Evolutionary conservation across 805 yeast species (phyloP).

Genomic region (Yarrowia porcina): DNA sequence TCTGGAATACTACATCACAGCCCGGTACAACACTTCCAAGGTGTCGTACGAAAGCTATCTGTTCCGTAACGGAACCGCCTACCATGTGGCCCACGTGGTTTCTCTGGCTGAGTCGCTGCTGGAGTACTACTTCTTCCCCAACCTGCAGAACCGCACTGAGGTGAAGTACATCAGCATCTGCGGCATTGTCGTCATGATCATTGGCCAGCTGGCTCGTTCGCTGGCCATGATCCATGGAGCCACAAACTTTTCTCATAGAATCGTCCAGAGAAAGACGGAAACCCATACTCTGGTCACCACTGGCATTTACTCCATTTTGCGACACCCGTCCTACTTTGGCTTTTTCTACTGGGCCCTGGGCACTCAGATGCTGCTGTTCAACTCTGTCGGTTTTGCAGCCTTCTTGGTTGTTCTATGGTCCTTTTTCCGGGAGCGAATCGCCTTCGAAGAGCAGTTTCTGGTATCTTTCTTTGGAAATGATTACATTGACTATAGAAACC

Average conservation of each 20-base stretch:
- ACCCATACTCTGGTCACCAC: slow-evolving; percentile 67
- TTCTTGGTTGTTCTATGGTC: slow-evolving; percentile 59
- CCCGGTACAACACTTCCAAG: slow-evolving; percentile 62
- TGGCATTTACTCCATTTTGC: slow-evolving; percentile 62
- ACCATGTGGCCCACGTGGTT: slow-evolving; percentile 53
- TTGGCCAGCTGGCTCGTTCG: slow-evolving; percentile 70
- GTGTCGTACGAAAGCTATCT: slow-evolving; percentile 69
- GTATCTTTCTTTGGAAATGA: slow-evolving; percentile 32
- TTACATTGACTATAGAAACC: neutral
- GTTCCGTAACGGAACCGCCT: slow-evolving; percentile 59
- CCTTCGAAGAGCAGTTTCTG: slow-evolving; percentile 63
- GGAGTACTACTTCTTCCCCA: slow-evolving; percentile 45
- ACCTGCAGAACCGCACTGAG: slow-evolving; percentile 4
- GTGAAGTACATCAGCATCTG: slow-evolving; percentile 36
- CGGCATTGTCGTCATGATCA: slow-evolving; percentile 50
- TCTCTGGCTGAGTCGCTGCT: slow-evolving; percentile 52
- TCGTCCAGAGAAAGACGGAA: slow-evolving; percentile 50
- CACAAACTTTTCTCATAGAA: slow-evolving; percentile 76
- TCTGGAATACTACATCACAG: slow-evolving; percentile 78
- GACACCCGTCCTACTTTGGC: slow-evolving; percentile 93
- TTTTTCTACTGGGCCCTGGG: slow-evolving; percentile 94
- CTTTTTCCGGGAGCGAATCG: slow-evolving; percentile 69
- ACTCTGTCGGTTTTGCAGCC: slow-evolving; percentile 54
- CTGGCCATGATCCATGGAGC: slow-evolving; percentile 87
- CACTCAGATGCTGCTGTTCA: slow-evolving; percentile 65